These are phyloP conservation scores for Dentipellis fragilis DNA, from an alignment of 768 basidiomycete species.

Conservation along the genomic window DNA sequence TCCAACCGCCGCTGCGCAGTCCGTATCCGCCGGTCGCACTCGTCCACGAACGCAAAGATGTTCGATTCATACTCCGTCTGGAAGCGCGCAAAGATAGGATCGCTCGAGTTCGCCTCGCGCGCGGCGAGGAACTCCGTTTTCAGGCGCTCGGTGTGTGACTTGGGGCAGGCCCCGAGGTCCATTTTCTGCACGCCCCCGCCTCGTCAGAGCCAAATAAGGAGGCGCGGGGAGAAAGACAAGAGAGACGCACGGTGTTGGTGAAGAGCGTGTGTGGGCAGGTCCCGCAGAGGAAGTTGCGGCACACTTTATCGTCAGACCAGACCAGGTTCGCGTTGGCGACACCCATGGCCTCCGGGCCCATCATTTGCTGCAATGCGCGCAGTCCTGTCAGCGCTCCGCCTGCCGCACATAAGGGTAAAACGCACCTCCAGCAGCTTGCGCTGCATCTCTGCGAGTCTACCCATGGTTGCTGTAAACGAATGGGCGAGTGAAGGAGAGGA, in stretches of 20 bases:
- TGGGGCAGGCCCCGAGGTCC: constrained; percentile 97
- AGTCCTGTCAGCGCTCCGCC: constrained; percentile 13
- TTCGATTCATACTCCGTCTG: constrained; percentile 95
- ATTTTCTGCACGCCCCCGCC: constrained; percentile 68
- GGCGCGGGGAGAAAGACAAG: not conserved
- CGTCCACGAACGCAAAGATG: constrained; percentile 94
- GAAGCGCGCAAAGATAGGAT: constrained; percentile 79
- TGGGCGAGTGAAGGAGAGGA: not conserved
- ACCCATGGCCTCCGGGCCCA: constrained; percentile 99
- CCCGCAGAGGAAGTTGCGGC: constrained; percentile 95
- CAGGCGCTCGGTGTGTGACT: constrained; percentile 89
- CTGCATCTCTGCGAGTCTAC: constrained; percentile 94
- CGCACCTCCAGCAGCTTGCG: constrained; percentile 75
- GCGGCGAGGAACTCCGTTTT: constrained; percentile 84
- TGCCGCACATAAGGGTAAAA: constrained; percentile 17
- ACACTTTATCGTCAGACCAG: constrained; percentile 96
- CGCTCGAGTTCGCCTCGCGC: constrained; percentile 61
- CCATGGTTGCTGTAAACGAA: constrained; percentile 45
- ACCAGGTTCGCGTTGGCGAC: constrained; percentile 84
- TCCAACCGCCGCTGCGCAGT: constrained; percentile 90
- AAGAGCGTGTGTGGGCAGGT: constrained; percentile 98
- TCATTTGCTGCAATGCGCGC: constrained; percentile 75
- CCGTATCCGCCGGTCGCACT: constrained; percentile 93
- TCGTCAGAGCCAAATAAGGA: not conserved
- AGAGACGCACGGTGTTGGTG: constrained; percentile 80